A percentile compares a stretch with the other conserved stretches of the same genome.
Conservation (phyloP, 139 green algal species). For the Chlamydomonas eustigma region DNA sequence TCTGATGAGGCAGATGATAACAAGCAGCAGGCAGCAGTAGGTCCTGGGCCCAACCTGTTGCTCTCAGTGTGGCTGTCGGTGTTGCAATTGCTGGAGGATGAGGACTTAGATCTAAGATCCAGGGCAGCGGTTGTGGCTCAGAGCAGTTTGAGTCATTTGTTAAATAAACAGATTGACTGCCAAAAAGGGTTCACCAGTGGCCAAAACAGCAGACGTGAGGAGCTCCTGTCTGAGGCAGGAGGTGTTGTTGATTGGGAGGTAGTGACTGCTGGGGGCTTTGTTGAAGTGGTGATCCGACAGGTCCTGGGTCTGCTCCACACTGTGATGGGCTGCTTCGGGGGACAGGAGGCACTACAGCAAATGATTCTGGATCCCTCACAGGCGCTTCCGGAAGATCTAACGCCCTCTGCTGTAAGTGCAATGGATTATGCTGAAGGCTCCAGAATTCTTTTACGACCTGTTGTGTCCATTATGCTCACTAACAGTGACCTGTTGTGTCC, state of each 20-base stretch:
- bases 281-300: slow-evolving; percentile 40
- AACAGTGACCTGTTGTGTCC: no score
- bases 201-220: no score
- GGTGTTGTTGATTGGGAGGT: background rate
- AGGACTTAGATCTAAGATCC: slow-evolving; percentile 61
- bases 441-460: no score
- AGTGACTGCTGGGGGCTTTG: slow-evolving; percentile 1
- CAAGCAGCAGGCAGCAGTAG: background rate
- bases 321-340: background rate
- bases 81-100: slow-evolving; percentile 69
- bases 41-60: background rate
- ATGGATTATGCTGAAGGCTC: background rate
- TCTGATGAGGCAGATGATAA: background rate
- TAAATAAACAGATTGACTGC: no score
- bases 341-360: slow-evolving; percentile 3
- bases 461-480: no score
- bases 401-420: background rate
- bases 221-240: no score
- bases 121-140: slow-evolving; percentile 21
- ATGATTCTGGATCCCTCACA: slow-evolving; percentile 1
- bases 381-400: background rate
- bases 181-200: no score
- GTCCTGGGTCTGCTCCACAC: background rate
- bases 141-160: background rate
- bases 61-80: slow-evolving; percentile 49